Evolutionary conservation across 768 basidiomycete species (phyloP).

Genomic region (Pluteus cervinus): DNA sequence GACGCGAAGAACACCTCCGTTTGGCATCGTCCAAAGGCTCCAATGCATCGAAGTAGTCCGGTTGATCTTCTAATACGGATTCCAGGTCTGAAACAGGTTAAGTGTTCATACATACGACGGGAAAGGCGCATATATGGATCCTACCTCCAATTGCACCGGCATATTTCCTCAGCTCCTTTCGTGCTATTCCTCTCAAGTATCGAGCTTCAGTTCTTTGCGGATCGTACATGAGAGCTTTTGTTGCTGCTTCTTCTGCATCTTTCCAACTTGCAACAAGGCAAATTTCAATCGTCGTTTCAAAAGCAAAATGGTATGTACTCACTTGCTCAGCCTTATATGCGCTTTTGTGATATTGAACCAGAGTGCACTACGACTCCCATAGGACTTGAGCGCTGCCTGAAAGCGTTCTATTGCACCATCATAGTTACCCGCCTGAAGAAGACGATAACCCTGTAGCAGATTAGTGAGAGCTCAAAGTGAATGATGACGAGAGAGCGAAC

Average conservation of each 20-base stretch:
- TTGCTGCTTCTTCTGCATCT: slow-evolving; percentile 31
- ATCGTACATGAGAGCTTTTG: slow-evolving; percentile 26
- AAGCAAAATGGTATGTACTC: no score
- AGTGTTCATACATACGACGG: background rate
- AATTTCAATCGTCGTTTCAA: no score
- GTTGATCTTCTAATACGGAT: slow-evolving; percentile 18
- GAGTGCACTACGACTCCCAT: no score
- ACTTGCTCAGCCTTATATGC: no score
- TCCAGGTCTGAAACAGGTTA: slow-evolving; percentile 17
- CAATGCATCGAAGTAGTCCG: slow-evolving; percentile 7
- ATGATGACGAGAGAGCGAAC: no score
- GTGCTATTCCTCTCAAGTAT: slow-evolving; percentile 32
- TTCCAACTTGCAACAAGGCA: no score
- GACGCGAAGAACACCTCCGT: slow-evolving; percentile 8
- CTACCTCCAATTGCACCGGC: slow-evolving; percentile 22
- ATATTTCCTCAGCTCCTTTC: slow-evolving; percentile 19
- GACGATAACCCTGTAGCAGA: no score
- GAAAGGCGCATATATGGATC: background rate
- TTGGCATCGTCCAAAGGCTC: slow-evolving; percentile 14
- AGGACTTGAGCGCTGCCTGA: no score
- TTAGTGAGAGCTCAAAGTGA: no score
- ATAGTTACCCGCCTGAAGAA: no score
- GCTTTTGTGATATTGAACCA: no score
- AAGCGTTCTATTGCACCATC: no score
- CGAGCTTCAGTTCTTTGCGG: slow-evolving; percentile 30